Evolutionary conservation across 148 eudicot species (phyloP).

Genomic region (Beta vulgaris): DNA sequence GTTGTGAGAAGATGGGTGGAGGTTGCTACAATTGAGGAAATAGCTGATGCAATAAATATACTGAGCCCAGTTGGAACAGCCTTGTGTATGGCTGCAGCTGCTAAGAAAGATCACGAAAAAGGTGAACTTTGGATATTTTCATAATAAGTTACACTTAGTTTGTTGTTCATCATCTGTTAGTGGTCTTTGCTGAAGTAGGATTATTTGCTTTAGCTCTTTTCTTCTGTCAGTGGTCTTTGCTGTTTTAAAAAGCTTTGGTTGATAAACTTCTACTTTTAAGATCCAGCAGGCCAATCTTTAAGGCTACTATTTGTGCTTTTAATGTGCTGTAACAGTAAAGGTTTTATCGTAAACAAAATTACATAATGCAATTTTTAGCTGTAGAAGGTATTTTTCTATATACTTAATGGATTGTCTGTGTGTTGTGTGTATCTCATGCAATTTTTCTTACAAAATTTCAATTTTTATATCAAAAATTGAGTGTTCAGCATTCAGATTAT

Average conservation of each 20-base stretch:
- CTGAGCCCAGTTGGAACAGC: constrained; percentile 82
- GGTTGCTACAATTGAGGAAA: constrained; percentile 72
- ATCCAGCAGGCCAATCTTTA: background rate
- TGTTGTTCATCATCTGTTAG: background rate
- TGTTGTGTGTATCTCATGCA: no score
- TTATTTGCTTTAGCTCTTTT: background rate
- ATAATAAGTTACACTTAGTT: background rate
- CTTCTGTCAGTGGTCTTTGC: background rate
- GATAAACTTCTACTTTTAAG: background rate
- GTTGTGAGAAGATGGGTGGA: constrained; percentile 91
- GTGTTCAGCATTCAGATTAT: no score
- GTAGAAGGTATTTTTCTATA: no score
- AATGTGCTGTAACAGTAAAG: background rate
- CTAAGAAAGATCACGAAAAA: constrained; percentile 90
- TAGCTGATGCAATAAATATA: constrained; percentile 77
- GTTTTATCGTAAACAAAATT: background rate
- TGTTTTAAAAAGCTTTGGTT: background rate
- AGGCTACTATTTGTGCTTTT: constrained; percentile 4
- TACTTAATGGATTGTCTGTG: no score
- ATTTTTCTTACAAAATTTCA: no score
- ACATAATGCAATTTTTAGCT: no score
- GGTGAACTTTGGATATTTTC: constrained; percentile 38
- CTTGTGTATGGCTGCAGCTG: constrained; percentile 92
- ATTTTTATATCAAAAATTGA: no score
- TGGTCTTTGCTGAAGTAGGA: background rate